phyloP scores from a whole-genome alignment of 768 basidiomycete genomes.

The Neoboletus subvelutipes region DNA sequence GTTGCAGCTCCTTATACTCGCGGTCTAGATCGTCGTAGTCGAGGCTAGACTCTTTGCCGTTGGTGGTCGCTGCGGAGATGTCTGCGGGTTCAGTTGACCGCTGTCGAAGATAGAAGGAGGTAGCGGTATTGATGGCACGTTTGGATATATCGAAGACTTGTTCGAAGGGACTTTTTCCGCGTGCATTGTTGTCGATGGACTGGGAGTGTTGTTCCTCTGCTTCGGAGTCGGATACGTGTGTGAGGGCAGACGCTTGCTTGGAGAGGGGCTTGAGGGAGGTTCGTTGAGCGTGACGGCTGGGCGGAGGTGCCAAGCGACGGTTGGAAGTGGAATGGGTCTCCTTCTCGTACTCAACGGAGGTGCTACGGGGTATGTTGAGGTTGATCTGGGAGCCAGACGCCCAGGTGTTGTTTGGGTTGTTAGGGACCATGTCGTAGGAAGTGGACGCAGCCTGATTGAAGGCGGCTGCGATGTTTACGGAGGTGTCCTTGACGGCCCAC shows the following conservation, averaged over 20 bases:
- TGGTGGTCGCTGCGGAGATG: constrained; percentile 39
- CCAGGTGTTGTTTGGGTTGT: constrained; percentile 65
- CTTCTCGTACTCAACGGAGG: constrained; percentile 79
- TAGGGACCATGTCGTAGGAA: constrained; percentile 41
- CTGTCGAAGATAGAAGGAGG: constrained; percentile 62
- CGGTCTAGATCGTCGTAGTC: constrained; percentile 79
- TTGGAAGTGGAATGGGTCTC: constrained; percentile 52
- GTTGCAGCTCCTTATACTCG: constrained; percentile 47
- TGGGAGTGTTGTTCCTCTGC: constrained; percentile 45
- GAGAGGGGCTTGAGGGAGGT: constrained; percentile 47
- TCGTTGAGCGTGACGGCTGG: constrained; percentile 42
- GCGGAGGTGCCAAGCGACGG: constrained; percentile 65
- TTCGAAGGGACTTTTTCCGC: constrained; percentile 71
- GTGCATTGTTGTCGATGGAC: constrained; percentile 36
- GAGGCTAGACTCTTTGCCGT: constrained; percentile 53
- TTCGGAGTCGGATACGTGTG: constrained; percentile 69
- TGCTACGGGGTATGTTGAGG: constrained; percentile 60
- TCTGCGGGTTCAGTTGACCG: constrained; percentile 56
- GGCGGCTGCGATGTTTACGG: constrained; percentile 83
- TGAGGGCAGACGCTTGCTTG: constrained; percentile 49
- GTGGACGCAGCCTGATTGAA: constrained; percentile 66
- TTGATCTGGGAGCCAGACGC: constrained; percentile 55
- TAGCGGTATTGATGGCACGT: constrained; percentile 51
- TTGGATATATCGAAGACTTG: constrained; percentile 56
- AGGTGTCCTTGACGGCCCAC: constrained; percentile 79